Percentiles rank a stretch among this genome's conserved stretches.
phyloP scores from a whole-genome alignment of 257 asterid genomes.

The Solanum gracilifrons region DNA sequence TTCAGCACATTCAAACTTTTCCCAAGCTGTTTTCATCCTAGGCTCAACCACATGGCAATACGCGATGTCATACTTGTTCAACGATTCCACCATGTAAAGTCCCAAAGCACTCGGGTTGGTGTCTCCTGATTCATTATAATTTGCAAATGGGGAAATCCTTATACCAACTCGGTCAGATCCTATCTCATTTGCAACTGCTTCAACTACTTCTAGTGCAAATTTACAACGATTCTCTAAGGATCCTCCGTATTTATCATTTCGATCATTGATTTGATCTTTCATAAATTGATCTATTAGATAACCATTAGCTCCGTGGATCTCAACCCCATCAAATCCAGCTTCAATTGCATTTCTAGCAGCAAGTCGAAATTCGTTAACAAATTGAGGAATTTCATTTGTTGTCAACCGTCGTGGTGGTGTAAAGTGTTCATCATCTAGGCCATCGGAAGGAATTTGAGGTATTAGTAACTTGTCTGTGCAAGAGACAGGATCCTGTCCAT shows the following conservation, averaged over 20 bases:
- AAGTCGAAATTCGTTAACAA: not conserved
- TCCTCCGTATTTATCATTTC: not conserved
- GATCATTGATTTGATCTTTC: not conserved
- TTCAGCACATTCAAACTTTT: not conserved
- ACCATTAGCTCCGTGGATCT: not conserved
- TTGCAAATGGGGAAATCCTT: not conserved
- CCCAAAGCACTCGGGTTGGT: not conserved
- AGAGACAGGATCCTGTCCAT: not conserved
- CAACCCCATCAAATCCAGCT: not conserved
- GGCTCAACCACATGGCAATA: not conserved
- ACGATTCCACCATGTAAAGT: not conserved
- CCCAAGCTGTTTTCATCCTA: not conserved
- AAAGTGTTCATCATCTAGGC: not conserved
- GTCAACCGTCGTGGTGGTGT: not conserved
- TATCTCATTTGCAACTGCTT: not conserved
- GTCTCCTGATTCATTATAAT: not conserved
- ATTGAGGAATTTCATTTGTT: not conserved
- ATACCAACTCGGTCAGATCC: not conserved
- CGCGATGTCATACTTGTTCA: not conserved
- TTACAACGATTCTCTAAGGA: not conserved
- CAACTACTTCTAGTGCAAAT: not conserved
- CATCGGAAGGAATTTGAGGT: not conserved
- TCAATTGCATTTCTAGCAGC: not conserved
- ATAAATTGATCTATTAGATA: not conserved
- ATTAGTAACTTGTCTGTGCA: not conserved